Evolutionary conservation across 441 rosid genomes (phyloP).

Genomic region (Mallotus repandus): DNA sequence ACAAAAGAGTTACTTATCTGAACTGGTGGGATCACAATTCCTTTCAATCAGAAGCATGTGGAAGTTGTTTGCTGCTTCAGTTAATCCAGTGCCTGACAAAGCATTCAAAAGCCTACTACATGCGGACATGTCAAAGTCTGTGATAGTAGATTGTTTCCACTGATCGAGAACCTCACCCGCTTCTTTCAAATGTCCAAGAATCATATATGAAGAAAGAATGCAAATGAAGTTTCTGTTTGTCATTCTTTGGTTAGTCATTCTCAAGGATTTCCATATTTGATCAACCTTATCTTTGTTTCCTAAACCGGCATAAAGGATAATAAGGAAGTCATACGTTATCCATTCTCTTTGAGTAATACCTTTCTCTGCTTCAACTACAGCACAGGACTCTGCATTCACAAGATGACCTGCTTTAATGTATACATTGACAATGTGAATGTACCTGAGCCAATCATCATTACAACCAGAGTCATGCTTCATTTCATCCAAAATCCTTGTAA

Average conservation of each 20-base stretch:
- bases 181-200: constrained; percentile 73
- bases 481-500: constrained; percentile 59
- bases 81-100: constrained; percentile 47
- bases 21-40: constrained; percentile 39
- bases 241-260: constrained; percentile 82
- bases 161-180: constrained; percentile 69
- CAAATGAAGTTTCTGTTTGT: constrained; percentile 76
- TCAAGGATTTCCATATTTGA: constrained; percentile 88
- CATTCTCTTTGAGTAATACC: constrained; percentile 73
- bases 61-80: constrained; percentile 49
- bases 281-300: constrained; percentile 69
- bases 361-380: constrained; percentile 62
- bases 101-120: constrained; percentile 59
- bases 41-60: constrained; percentile 56
- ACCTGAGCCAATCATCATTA: constrained; percentile 64
- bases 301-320: constrained; percentile 71
- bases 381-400: constrained; percentile 37
- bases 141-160: constrained; percentile 69
- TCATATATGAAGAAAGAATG: constrained; percentile 67
- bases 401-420: constrained; percentile 58
- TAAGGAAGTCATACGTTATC: constrained; percentile 85
- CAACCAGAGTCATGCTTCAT: constrained; percentile 49
- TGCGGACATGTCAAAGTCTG: constrained; percentile 54
- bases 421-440: constrained; percentile 47
- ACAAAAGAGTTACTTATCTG: constrained; percentile 10